These are phyloP conservation scores for Fusarium tanahbumbuense DNA, from an alignment of 2,329 filamentous ascomycete species.

Conservation along the genomic window DNA sequence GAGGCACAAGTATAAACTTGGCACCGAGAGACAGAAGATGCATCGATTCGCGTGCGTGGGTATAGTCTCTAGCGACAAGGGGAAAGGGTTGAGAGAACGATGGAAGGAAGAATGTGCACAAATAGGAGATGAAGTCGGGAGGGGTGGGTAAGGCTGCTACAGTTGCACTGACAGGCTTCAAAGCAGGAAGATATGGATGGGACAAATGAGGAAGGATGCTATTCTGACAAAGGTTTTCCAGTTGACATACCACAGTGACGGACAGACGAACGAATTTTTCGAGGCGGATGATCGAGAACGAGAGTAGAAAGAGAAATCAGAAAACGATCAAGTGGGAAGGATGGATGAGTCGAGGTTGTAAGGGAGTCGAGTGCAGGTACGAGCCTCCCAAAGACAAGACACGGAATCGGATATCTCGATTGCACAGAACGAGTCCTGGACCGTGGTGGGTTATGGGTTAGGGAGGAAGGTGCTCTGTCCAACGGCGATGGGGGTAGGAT, in stretches of 20 bases:
- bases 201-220: slow-evolving; percentile 21
- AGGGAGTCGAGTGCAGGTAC: slow-evolving; percentile 33
- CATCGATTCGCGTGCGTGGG: slow-evolving; percentile 13
- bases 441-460: slow-evolving; percentile 24
- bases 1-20: slow-evolving; percentile 7
- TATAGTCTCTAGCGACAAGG: background rate
- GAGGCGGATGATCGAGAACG: slow-evolving; percentile 5
- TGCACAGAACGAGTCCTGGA: slow-evolving; percentile 30
- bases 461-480: slow-evolving; percentile 29
- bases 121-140: slow-evolving; percentile 33
- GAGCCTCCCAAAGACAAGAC: slow-evolving; percentile 31
- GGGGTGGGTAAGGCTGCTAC: slow-evolving; percentile 12
- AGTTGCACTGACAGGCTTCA: slow-evolving; percentile 18
- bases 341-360: slow-evolving; percentile 24
- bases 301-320: slow-evolving; percentile 16
- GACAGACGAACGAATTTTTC: slow-evolving; percentile 19
- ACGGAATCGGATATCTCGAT: slow-evolving; percentile 46
- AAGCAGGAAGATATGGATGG: slow-evolving; percentile 25
- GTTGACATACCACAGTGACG: slow-evolving; percentile 36
- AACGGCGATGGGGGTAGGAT: slow-evolving; percentile 32
- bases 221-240: slow-evolving; percentile 19
- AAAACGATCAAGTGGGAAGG: slow-evolving; percentile 5
- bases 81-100: slow-evolving; percentile 10
- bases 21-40: slow-evolving; percentile 10
- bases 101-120: slow-evolving; percentile 26